Evolutionary conservation across 805 yeast genomes (phyloP), one percentile per base, ranked within the genome.

Genomic region (Saccharomycopsis schoenii): DNA sequence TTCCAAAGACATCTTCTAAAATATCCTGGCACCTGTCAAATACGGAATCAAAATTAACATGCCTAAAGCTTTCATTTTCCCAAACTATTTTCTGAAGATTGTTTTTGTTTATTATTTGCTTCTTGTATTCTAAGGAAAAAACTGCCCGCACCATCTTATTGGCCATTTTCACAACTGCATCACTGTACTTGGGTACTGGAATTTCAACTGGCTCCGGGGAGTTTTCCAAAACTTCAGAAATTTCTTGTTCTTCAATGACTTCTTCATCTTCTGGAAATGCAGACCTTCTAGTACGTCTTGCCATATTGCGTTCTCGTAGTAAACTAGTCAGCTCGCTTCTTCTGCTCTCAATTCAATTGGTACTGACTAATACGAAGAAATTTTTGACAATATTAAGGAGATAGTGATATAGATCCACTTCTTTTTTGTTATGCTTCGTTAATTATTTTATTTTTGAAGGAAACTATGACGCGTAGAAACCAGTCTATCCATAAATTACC

Each of bases 61-160:
- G 57, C 50, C 58, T 55, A 24, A 55, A 60, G 15, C 60, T 47
- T 29, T 62, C 61, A 17, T 29, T 51, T 19, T 60, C 64, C 64
- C 64, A 61, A 24, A 62, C 65, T 12, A 52, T 19, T 47, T 55
- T 58, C 55, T 60, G 66, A 19, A 64, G 55, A 21, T 64, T 62
- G 15, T 24, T 42, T 24, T 54, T 59, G 24, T 47, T 62, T 15
- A 64, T 64, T 4, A 56, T n/a, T 14, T 34, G 36, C 29, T 58
- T 61, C 29, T 58, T 61, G 21, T 34, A 56, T 55, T 64, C 65
- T 12, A 64, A 24, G 9, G 65, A 61, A 2, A 64, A 52, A 1
- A 62, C 63, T 9, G 60, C 64, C 17, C 66, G 51, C 9, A 58
- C 65, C 63, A 64, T 62, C 15, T 62, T 62, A 29, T 52, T 19